Evolutionary conservation across 2,329 filamentous ascomycete species (phyloP).

Genomic region (Chaetomium globosum): DNA sequence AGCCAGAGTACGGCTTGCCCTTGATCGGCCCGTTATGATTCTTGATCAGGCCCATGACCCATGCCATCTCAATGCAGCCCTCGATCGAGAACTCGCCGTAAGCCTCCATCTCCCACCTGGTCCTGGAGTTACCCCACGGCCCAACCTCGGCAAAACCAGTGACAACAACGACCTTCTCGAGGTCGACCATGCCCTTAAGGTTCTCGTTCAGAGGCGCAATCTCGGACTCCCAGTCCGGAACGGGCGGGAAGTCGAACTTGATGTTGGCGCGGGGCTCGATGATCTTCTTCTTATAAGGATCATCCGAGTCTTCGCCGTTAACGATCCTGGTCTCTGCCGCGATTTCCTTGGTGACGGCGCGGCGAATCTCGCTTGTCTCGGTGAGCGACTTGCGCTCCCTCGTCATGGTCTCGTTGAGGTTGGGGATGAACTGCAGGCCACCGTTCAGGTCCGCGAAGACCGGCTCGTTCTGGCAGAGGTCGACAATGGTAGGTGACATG

Average conservation of each 20-base stretch:
- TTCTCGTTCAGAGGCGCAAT: conserved; percentile 84
- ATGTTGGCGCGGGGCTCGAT: conserved; percentile 95
- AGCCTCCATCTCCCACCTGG: conserved; percentile 99
- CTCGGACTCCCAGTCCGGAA: conserved; percentile 90
- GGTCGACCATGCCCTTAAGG: conserved; percentile 96
- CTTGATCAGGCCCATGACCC: conserved; percentile 99
- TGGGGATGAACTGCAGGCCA: conserved; percentile 94
- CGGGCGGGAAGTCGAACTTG: conserved; percentile 90
- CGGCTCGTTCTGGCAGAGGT: conserved; percentile 92
- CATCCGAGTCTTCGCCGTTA: conserved; percentile 90
- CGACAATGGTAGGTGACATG: conserved; percentile 91
- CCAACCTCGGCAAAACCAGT: conserved; percentile 96
- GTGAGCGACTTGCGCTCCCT: conserved; percentile 91
- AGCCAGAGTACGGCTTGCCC: conserved; percentile 93
- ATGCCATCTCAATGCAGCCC: conserved; percentile 98
- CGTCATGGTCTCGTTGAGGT: conserved; percentile 92
- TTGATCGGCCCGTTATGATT: conserved; percentile 97
- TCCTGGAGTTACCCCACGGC: conserved; percentile 97
- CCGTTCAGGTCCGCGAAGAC: conserved; percentile 98
- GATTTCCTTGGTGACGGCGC: conserved; percentile 92
- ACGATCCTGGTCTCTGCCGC: conserved; percentile 96
- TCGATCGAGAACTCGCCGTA: conserved; percentile 95
- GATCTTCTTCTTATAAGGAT: conserved; percentile 90
- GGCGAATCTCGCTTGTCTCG: conserved; percentile 90
- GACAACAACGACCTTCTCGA: conserved; percentile 96